Conservation (phyloP, 2,329 filamentous ascomycete species). For the Stylonectria norvegica region DNA sequence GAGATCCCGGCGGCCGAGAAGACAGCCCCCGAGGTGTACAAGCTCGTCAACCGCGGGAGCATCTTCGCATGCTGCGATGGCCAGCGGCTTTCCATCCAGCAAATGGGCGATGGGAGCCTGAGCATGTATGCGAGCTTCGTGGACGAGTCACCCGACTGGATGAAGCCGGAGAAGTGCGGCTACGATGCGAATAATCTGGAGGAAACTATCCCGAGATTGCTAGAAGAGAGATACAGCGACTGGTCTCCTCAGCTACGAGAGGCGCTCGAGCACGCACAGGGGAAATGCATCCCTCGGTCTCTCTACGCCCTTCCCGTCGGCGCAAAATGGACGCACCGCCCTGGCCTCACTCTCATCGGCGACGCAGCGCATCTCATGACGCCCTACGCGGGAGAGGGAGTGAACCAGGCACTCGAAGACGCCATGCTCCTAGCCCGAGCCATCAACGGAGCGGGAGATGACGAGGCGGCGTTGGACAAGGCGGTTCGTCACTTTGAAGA, state of each 20-base stretch:
- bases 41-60: conserved; percentile 46
- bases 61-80: conserved; percentile 44
- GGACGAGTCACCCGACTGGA: conserved; percentile 39
- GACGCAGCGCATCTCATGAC: conserved; percentile 60
- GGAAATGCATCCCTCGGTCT: conserved; percentile 37
- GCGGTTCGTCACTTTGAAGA: conserved; percentile 35
- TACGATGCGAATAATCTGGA: conserved; percentile 41
- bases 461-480: conserved; percentile 30
- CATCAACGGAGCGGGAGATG: conserved; percentile 33
- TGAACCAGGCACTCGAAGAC: conserved; percentile 56
- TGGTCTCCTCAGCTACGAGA: conserved; percentile 43
- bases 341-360: conserved; percentile 53
- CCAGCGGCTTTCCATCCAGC: conserved; percentile 36
- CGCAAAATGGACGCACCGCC: conserved; percentile 43
- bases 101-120: conserved; percentile 48
- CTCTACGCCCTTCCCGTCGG: conserved; percentile 54
- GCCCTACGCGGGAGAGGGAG: conserved; percentile 56
- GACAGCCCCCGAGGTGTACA: conserved; percentile 40
- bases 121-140: conserved; percentile 37
- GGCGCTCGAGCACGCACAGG: conserved; percentile 39
- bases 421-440: conserved; percentile 46
- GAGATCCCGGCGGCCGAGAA: conserved; percentile 39
- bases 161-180: conserved; percentile 36
- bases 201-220: conserved; percentile 37
- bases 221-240: conserved; percentile 33